Evolutionary conservation across 2,329 filamentous ascomycete genomes (phyloP).

Genomic region (Teratosphaeria nubilosa): DNA sequence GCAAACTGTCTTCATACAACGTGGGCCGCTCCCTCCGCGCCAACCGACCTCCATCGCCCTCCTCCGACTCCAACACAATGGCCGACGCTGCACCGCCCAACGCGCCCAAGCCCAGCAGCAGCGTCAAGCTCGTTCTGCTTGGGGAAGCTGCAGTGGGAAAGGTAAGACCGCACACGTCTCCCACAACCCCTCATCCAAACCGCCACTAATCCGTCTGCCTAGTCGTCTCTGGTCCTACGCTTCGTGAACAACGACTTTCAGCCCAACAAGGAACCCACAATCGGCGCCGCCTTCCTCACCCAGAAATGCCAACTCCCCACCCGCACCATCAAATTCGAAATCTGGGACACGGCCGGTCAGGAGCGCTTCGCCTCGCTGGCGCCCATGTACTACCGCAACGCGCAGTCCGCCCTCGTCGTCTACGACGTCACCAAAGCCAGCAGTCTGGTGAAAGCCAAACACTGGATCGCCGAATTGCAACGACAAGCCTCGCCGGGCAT

Average conservation of each 20-base stretch:
- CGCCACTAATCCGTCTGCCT: slow-evolving; percentile 12
- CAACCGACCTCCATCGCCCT: slow-evolving; percentile 11
- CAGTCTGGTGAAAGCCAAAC: slow-evolving; percentile 90
- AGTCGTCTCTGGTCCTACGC: slow-evolving; percentile 94
- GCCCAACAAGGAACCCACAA: slow-evolving; percentile 98
- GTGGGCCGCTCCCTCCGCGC: slow-evolving; percentile 21
- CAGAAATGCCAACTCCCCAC: slow-evolving; percentile 96
- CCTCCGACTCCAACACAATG: slow-evolving; percentile 39
- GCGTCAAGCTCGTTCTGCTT: slow-evolving; percentile 96
- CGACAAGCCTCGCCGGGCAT: slow-evolving; percentile 92
- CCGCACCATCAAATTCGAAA: slow-evolving; percentile 61
- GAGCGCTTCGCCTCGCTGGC: slow-evolving; percentile 94
- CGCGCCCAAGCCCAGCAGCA: slow-evolving; percentile 91
- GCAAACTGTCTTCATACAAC: slow-evolving; percentile 19
- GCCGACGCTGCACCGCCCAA: slow-evolving; percentile 51
- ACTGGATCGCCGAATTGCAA: slow-evolving; percentile 97
- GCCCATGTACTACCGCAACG: slow-evolving; percentile 99
- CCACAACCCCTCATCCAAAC: slow-evolving; percentile 1
- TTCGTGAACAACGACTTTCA: slow-evolving; percentile 99
- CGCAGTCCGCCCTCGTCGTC: slow-evolving; percentile 91
- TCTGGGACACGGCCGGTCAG: slow-evolving; percentile 97
- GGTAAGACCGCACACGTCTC: slow-evolving; percentile 43
- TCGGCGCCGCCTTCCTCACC: slow-evolving; percentile 95
- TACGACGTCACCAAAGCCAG: slow-evolving; percentile 97
- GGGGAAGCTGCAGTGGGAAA: slow-evolving; percentile 98